Conservation (phyloP, 2,329 filamentous ascomycete species). For the Parafenestella ontariensis region DNA sequence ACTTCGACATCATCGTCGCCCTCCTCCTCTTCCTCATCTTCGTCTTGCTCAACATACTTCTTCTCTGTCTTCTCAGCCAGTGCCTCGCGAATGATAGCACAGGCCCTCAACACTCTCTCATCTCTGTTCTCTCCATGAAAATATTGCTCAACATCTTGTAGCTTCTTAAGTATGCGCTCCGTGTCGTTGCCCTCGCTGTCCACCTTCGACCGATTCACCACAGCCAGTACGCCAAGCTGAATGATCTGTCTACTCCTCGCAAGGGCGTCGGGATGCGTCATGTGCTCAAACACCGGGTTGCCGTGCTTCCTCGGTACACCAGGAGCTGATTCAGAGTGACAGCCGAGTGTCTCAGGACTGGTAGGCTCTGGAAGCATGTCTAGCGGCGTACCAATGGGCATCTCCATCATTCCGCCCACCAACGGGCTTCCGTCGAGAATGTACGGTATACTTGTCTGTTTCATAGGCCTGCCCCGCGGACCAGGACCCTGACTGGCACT, state of each 20-base stretch:
- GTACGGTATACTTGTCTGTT: slow-evolving; percentile 12
- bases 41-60: not conserved
- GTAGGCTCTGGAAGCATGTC: slow-evolving; percentile 1
- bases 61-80: not conserved
- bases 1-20: not conserved
- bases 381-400: slow-evolving; percentile 22
- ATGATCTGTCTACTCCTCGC: slow-evolving; percentile 32
- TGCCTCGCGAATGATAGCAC: not conserved
- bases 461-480: slow-evolving; percentile 2
- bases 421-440: slow-evolving; percentile 1
- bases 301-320: not conserved
- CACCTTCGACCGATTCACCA: slow-evolving; percentile 9
- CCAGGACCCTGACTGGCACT: slow-evolving; percentile 14
- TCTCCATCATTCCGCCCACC: slow-evolving; percentile 11
- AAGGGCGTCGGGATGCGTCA: slow-evolving; percentile 25
- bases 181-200: not conserved
- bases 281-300: slow-evolving; percentile 23
- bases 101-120: not conserved
- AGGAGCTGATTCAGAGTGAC: not conserved
- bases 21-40: not conserved
- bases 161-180: not conserved
- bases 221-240: slow-evolving; percentile 41
- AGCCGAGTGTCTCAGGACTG: not conserved
- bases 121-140: not conserved
- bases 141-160: not conserved